Evolutionary conservation across 352 stramenopile genomes (phyloP), one percentile per base, ranked within the genome.

Genomic region (Bremia lactucae): DNA sequence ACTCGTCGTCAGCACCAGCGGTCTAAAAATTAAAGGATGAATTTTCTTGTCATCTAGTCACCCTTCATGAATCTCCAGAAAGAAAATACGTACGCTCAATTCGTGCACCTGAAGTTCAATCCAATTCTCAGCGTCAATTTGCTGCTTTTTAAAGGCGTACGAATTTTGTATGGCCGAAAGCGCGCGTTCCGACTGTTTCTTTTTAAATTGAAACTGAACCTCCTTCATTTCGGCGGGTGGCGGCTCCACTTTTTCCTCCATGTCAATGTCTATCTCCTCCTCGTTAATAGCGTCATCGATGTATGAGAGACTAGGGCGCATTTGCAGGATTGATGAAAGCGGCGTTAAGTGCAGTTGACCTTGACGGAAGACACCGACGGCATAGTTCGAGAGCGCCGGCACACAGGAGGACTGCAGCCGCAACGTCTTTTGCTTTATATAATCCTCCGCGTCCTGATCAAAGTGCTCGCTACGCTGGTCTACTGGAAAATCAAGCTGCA

Each of bases 181-280:
- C 6, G 75, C 72, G 19, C 79, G 72, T 41, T 88, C 73, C 28
- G 72, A 86, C 59, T 85, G 78, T 34, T 87, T 87, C 60, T 89
- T 88, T 57, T 87, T 86, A 56, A 89, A 88, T 55, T 89, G 74
- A 46, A 91, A 83, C 60, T 91, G 79, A 36, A 91, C 74, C 45
- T 88, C 73, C 49, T 91, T 85, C 18, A 82, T 46, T 37, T 81
- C 73, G 10, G 60, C 56, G 14, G 65, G 55, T 9, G 65, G 52
- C 2, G 68, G 45, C 29, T 80, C 65, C 23, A 72, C 43, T 11
- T 78, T 65, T 34, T 80, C 64, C 36, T 83, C 69, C 28, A 71
- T 45, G 25, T 65, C 59, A 46, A 75, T 67, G 37, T 85, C 72
- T 44, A 79, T 68, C 25, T 83, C 70, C 16, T 84, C 75, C 7